Evolutionary conservation across 1,284 basidiomycete genomes (phyloP).

Genomic region (Sanguinoderma infundibulare): DNA sequence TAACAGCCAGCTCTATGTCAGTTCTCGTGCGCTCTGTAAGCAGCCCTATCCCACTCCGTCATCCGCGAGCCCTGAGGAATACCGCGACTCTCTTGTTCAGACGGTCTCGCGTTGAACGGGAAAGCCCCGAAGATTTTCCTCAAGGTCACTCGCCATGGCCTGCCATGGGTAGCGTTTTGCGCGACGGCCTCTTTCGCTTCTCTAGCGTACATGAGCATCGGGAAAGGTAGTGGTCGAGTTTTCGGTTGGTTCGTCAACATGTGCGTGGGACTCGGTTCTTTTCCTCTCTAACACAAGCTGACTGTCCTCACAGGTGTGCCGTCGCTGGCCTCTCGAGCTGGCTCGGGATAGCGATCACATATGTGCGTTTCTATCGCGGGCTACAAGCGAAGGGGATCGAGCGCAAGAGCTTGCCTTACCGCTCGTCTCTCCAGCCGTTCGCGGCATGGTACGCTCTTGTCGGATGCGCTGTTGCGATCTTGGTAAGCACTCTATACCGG

Average conservation of each 20-base stretch:
- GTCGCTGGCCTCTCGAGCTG: constrained; percentile 77
- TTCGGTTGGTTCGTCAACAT: constrained; percentile 73
- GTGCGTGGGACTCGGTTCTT: neutral
- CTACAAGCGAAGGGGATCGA: constrained; percentile 77
- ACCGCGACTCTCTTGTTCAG: constrained; percentile 47
- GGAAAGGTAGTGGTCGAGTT: constrained; percentile 54
- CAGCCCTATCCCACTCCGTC: constrained; percentile 7
- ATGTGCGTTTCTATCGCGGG: constrained; percentile 81
- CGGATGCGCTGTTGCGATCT: constrained; percentile 62
- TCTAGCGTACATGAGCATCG: constrained; percentile 76
- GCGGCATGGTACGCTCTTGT: constrained; percentile 71
- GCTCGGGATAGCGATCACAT: constrained; percentile 83
- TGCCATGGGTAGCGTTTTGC: constrained; percentile 78
- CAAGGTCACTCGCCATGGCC: constrained; percentile 68
- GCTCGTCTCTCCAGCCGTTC: constrained; percentile 67
- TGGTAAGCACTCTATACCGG: constrained; percentile 56
- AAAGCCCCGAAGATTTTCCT: constrained; percentile 82
- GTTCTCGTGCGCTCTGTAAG: constrained; percentile 81
- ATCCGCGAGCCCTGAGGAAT: neutral
- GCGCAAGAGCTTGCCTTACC: constrained; percentile 70
- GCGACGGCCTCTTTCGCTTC: constrained; percentile 71
- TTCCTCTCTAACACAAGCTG: neutral
- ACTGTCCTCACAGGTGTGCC: constrained; percentile 35
- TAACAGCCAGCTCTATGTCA: constrained; percentile 82
- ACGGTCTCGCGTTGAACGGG: constrained; percentile 78